Conservation (phyloP, 2,329 filamentous ascomycete genomes). For the Cladobotryum mycophilum region DNA sequence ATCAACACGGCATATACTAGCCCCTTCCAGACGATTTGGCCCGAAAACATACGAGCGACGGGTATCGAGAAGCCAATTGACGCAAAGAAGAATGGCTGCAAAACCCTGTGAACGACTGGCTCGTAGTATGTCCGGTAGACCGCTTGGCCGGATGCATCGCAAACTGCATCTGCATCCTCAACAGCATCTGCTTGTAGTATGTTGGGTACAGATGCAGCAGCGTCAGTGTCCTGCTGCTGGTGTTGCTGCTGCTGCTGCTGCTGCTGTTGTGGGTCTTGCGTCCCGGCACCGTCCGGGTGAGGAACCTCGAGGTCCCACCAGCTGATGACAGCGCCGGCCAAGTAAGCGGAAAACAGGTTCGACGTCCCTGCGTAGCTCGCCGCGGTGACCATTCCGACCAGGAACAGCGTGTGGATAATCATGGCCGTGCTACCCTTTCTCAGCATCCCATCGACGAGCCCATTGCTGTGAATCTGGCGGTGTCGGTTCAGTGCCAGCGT, state of each 20-base stretch:
- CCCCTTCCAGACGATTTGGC: conserved; percentile 62
- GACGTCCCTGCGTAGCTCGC: conserved; percentile 58
- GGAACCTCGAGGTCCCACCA: conserved; percentile 49
- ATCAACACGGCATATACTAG: conserved; percentile 68
- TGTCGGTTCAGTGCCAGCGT: conserved; percentile 29
- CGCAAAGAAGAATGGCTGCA: conserved; percentile 70
- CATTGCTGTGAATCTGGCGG: conserved; percentile 18
- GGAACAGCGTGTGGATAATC: conserved; percentile 39
- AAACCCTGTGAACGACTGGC: conserved; percentile 38
- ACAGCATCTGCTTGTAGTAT: too few species aligned
- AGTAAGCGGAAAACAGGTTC: conserved; percentile 56
- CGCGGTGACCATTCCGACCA: conserved; percentile 43
- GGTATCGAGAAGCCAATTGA: conserved; percentile 75
- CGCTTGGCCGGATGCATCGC: conserved; percentile 5
- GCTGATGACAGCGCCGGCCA: conserved; percentile 51
- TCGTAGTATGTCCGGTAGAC: conserved; percentile 37
- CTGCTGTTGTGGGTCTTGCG: too few species aligned
- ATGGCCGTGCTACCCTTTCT: conserved; percentile 27
- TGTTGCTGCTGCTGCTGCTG: too few species aligned
- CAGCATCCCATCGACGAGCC: conserved; percentile 21
- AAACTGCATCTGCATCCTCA: background rate
- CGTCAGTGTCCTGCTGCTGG: too few species aligned
- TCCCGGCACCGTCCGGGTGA: conserved; percentile 11
- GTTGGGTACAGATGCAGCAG: too few species aligned
- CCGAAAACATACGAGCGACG: conserved; percentile 61